Base-by-base conservation (phyloP, 352 stramenopile genomes). In the Phytophthora multivora region DNA sequence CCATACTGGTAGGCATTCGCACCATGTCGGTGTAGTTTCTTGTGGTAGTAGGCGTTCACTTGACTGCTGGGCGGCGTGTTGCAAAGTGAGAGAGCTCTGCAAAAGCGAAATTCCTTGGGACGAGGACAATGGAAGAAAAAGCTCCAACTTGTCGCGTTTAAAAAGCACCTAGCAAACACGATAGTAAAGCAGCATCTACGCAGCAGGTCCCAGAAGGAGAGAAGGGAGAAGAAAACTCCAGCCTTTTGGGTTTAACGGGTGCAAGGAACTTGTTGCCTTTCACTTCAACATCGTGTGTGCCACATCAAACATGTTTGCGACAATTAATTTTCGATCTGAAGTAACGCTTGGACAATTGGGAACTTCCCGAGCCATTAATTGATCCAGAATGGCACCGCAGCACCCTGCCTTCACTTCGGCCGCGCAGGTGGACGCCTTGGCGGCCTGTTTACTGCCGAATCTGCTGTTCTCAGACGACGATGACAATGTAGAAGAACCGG, bases 401-500 rank as follows among this genome's bases (percentile, higher is more conserved):
- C 63, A 73, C 13, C 52, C 40, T 2, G 60, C 64, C 28, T 73
- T 66, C 62, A 38, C 58, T n/a, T 66, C 73, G 18, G 45, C 54
- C 7, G 64, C 68, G 36, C 76, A 85, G 21, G 71, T 88, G 31
- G 79, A 88, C 50, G 74, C 76, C 36, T 36, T 88, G 2, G 79
- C 77, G 25, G 69, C 61, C 28, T 75, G 60, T 19, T 51, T 56
- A 19, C 53, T 75, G 53, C 55, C 66, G 7, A 63, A 57, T 47
- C 26, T 47, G 46, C 41, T 66, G 13, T 69, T 66, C 16, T 71
- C 58, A 10, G 54, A 73, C 25, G 52, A 68, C 3, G 71, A 68
- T 4, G 51, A 62, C 3, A 35, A 56, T 15, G 65, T 42, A 1
- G 59, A 69, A 11, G 65, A 72, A 43, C 49, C 51, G 33, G 73